Evolutionary conservation across 2,329 filamentous ascomycete genomes (phyloP).

Genomic region (Colletotrichum tamarilloi): DNA sequence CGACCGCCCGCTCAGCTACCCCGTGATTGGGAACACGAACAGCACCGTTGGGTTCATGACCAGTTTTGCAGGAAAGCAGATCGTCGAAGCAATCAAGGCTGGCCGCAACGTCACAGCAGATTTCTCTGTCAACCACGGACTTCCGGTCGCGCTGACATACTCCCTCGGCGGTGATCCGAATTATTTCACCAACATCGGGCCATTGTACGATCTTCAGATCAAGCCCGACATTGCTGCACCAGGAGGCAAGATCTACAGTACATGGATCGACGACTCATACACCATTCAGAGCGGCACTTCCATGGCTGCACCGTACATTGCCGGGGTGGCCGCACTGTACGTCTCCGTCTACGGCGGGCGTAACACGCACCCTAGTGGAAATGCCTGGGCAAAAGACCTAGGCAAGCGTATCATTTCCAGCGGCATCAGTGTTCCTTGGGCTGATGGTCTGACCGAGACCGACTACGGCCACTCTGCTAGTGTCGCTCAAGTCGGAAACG

Average conservation of each 20-base stretch:
- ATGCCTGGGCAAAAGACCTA: constrained; percentile 40
- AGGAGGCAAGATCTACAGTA: constrained; percentile 54
- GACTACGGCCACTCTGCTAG: constrained; percentile 38
- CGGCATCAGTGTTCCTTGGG: constrained; percentile 33
- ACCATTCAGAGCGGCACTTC: constrained; percentile 58
- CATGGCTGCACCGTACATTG: constrained; percentile 60
- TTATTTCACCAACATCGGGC: constrained; percentile 55
- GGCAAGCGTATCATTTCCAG: constrained; percentile 47
- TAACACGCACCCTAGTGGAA: constrained; percentile 43
- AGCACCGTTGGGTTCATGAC: background rate
- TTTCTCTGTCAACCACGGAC: background rate
- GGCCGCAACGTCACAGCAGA: background rate
- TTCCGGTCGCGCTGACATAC: no score
- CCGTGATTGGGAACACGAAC: background rate
- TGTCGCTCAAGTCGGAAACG: constrained; percentile 53
- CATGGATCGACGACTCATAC: constrained; percentile 51
- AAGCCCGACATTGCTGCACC: constrained; percentile 57
- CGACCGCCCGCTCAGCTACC: background rate
- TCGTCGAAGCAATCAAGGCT: background rate
- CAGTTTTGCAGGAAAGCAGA: background rate
- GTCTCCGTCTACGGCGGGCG: constrained; percentile 47
- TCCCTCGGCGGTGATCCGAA: constrained; percentile 4
- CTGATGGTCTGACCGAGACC: no score
- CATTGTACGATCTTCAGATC: constrained; percentile 53
- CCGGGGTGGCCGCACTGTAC: constrained; percentile 53